Evolutionary conservation across 1,284 basidiomycete genomes (phyloP), one percentile per base, ranked within the genome.

Genomic region (Naganishia sp.): DNA sequence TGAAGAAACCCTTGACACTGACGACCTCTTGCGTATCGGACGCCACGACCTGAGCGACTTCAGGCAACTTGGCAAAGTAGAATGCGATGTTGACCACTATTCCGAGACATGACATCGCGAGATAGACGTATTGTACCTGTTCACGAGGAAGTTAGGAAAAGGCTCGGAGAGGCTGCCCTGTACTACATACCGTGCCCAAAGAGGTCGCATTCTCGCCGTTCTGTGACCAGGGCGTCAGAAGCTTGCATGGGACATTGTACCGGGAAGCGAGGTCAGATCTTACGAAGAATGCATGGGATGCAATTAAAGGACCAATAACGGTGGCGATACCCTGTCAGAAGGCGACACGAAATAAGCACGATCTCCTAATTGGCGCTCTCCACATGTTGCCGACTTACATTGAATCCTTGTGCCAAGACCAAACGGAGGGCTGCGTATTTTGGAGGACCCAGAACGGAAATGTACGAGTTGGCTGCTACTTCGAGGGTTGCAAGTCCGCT

Each of bases 111-210:
- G 69, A 46, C 50, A 76, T 65, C 2, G 75, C 72, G 10, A 75
- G 70, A 66, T 76, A 76, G n/a, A 76, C 74, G 60, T 75, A 75
- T 70, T 75, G 74, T 5, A 75, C 75, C 57, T 60, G 45, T 32
- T 10, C 15, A n/a, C 2, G 28, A 39, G 35, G 13, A 39, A 39
- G 35, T 39, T 9, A 39, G 35, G 13, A 39, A 1, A 9, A 39
- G 35, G 10, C 35, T 39, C 35, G 2, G 0, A 6, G 1, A 39
- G 1, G 28, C 58, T 67, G 53, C 15, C 17, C 5, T 18, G 11
- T n/a, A 7, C 4, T 28, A 47, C 57, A 25, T 41, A 60, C 57
- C 21, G 57, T 35, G 47, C 57, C 57, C 3, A 73, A 71, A 50
- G 62, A 63, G 32, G 68, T 56, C 7, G 67, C 67, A 65, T 73